phyloP scores from a whole-genome alignment of 2,329 filamentous ascomycete genomes.

The Apiospora hydei region DNA sequence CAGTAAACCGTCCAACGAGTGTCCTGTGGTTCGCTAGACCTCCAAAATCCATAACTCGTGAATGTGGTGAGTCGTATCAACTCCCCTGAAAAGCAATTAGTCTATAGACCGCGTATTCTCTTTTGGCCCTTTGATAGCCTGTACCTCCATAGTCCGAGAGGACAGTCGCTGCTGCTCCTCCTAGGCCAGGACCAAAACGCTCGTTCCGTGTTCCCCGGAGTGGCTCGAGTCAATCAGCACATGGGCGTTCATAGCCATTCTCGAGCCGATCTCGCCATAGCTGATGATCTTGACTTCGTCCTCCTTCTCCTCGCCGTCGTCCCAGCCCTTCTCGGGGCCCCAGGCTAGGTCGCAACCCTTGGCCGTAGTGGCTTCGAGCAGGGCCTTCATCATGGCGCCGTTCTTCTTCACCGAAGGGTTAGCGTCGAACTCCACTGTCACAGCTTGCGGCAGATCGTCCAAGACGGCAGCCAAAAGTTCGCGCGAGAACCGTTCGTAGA shows the following conservation, averaged over 20 bases:
- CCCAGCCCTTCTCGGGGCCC: conserved; percentile 74
- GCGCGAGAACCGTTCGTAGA: conserved; percentile 73
- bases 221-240: background rate
- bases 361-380: conserved; percentile 60
- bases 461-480: conserved; percentile 65
- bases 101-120: no score
- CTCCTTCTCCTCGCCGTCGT: conserved; percentile 54
- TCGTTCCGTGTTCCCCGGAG: conserved; percentile 10
- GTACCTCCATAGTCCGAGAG: background rate
- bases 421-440: conserved; percentile 73
- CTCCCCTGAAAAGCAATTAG: background rate
- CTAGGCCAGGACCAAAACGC: conserved; percentile 20
- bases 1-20: background rate
- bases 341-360: conserved; percentile 65
- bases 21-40: background rate
- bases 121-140: background rate
- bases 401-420: conserved; percentile 70
- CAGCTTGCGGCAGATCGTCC: conserved; percentile 61
- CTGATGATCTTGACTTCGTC: conserved; percentile 33
- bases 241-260: background rate
- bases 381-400: conserved; percentile 67
- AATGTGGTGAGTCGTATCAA: background rate
- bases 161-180: background rate
- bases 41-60: background rate
- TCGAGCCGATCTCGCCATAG: conserved; percentile 25